Evolutionary conservation across 805 yeast species (phyloP).

Genomic region (Candida michaelii): DNA sequence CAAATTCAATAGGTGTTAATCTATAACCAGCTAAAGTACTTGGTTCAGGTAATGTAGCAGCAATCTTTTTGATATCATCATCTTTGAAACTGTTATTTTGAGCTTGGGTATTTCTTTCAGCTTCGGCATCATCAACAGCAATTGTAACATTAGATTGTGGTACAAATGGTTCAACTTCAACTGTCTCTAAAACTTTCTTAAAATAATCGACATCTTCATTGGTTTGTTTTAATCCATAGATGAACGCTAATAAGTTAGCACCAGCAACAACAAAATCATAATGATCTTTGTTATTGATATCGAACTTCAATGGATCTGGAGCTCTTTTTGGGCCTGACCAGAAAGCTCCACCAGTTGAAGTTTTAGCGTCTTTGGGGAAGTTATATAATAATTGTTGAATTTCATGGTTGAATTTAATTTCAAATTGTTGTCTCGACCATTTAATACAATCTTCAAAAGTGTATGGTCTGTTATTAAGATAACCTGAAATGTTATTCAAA

Average conservation of each 20-base stretch:
- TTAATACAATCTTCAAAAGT: conserved; percentile 89
- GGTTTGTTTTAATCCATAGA: conserved; percentile 85
- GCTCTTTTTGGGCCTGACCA: conserved; percentile 99
- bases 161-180: conserved; percentile 53
- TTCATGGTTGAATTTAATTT: conserved; percentile 79
- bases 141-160: conserved; percentile 79
- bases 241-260: conserved; percentile 87
- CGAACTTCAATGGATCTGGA: conserved; percentile 81
- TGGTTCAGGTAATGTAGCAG: conserved; percentile 83
- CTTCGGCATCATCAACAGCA: conserved; percentile 84
- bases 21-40: conserved; percentile 86
- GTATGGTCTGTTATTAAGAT: conserved; percentile 79
- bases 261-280: conserved; percentile 82
- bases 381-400: conserved; percentile 87
- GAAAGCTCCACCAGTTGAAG: conserved; percentile 87
- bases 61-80: conserved; percentile 65
- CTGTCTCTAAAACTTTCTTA: conserved; percentile 48
- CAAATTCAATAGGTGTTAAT: conserved; percentile 88
- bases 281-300: conserved; percentile 73
- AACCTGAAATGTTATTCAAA: conserved; percentile 73
- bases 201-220: conserved; percentile 52
- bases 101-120: conserved; percentile 69
- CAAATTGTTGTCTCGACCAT: conserved; percentile 94
- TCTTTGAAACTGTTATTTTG: conserved; percentile 48
- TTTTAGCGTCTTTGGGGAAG: conserved; percentile 91